These are phyloP conservation scores for Aspergillus funiculosus DNA, from an alignment of 495 filamentous ascomycete genomes.

Conservation along the genomic window DNA sequence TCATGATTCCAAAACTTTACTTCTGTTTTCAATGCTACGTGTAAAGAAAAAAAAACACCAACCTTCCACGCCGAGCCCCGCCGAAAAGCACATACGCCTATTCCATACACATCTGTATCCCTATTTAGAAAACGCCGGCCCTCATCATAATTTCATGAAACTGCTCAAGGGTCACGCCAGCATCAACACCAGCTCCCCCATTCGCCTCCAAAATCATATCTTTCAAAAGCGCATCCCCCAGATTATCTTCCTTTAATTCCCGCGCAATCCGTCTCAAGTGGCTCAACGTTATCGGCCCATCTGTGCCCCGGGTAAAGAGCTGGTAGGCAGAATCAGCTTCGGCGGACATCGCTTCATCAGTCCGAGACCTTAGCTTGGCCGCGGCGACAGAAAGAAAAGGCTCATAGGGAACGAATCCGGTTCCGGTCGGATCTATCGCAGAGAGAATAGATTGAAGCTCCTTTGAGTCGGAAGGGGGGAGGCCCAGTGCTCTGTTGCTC, in stretches of 20 bases:
- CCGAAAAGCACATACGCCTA: no score
- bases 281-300: constrained; percentile 60
- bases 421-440: constrained; percentile 72
- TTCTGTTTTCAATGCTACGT: no score
- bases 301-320: constrained; percentile 60
- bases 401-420: constrained; percentile 67
- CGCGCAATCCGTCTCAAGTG: constrained; percentile 74
- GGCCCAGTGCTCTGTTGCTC: constrained; percentile 61
- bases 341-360: constrained; percentile 49
- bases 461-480: constrained; percentile 53
- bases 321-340: constrained; percentile 77
- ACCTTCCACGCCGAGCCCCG: no score
- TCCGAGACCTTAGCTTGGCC: constrained; percentile 60
- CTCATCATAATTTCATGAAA: constrained; percentile 82
- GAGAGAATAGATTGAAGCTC: constrained; percentile 71
- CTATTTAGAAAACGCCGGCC: constrained; percentile 69
- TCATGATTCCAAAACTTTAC: no score
- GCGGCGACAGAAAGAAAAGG: constrained; percentile 81
- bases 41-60: no score
- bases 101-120: not conserved
- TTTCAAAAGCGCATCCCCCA: constrained; percentile 70
- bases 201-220: constrained; percentile 96
- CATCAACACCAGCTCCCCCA: constrained; percentile 63
- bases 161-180: constrained; percentile 68
- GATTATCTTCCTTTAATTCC: constrained; percentile 67